Base-by-base conservation (phyloP, 768 basidiomycete species). In the Daedaleopsis nitida region DNA sequence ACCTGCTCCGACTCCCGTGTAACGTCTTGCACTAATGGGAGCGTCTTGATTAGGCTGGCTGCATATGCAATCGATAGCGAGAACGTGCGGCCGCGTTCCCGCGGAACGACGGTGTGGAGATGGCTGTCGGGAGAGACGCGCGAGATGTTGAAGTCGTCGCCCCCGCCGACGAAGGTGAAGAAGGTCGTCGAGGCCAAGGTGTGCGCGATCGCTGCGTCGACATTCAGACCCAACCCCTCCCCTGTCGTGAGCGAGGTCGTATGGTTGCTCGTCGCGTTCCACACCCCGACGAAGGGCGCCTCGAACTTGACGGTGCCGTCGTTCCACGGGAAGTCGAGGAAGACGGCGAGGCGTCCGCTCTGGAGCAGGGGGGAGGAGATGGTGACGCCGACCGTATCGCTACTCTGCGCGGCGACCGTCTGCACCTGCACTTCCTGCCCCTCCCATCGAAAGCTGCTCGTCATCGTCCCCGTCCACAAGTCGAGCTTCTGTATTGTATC, bases 261-360 rank as follows among this genome's bases (percentile, higher is more conserved):
- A 62, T 86, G 85, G 49, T 78, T 81, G 14, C 74, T 68, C 0
- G 80, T 77, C 45, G 73, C 75, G 60, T 81, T 78, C 73, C 73
- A 85, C n/a, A 69, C 69, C 2, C 85, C 85, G 0, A 86, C 85
- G 64, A 84, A 85, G 1, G 85, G 85, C 5, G 81, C 84, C 17
- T 77, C 77, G 68, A 86, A 86, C 66, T 85, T 84, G 17, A 69
- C 59, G 17, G 67, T 72, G n/a, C 85, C 85, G 61, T 84, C 84
- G 69, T 83, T 83, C 83, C 83, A 86, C 7, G 84, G 84, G 63
- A 83, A 85, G 68, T 86, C 84, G 13, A 86, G 62, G 69, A 84
- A 85, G 0, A 85, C 19, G 0, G 80, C 82, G 9, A 85, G 69
- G 38, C 70, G 70, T 3, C 77, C 76, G 9, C 65, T 59, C 14